phyloP scores from a whole-genome alignment of 2,329 filamentous ascomycete species.

The Pseudocercospora musae region DNA sequence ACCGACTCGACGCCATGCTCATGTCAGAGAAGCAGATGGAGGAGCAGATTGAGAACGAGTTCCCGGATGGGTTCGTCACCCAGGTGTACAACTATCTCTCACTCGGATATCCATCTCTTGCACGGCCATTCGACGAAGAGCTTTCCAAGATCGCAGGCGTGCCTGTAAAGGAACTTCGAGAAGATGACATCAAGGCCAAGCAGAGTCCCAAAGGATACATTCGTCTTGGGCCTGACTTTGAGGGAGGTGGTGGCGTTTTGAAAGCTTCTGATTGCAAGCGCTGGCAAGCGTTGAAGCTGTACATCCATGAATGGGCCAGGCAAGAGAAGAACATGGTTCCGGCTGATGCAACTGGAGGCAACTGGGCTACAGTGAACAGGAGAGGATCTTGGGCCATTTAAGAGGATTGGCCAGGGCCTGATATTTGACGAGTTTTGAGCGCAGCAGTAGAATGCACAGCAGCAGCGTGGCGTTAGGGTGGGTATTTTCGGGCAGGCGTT shows the following conservation, averaged over 20 bases:
- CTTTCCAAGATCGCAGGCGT: conserved; percentile 76
- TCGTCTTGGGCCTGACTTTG: conserved; percentile 49
- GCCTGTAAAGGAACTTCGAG: conserved; percentile 63
- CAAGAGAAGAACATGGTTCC: conserved; percentile 71
- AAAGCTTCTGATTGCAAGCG: conserved; percentile 59
- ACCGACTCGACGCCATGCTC: conserved; percentile 41
- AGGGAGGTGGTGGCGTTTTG: conserved; percentile 46
- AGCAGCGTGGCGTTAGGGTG: neutral
- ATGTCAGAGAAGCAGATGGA: conserved; percentile 42
- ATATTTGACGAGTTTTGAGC: neutral
- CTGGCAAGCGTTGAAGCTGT: conserved; percentile 79
- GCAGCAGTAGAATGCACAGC: neutral
- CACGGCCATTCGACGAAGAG: conserved; percentile 79
- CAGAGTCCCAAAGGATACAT: conserved; percentile 68
- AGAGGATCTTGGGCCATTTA: conserved; percentile 49
- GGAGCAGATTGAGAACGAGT: conserved; percentile 58
- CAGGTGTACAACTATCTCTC: conserved; percentile 98
- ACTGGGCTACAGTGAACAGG: conserved; percentile 44
- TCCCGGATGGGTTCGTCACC: conserved; percentile 79
- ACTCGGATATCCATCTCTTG: conserved; percentile 83
- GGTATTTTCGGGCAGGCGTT: neutral
- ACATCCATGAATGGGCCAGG: conserved; percentile 84
- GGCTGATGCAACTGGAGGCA: conserved; percentile 31
- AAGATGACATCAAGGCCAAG: conserved; percentile 64
- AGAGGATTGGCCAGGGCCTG: neutral